Conservation (phyloP, 2,329 filamentous ascomycete genomes). For the Harringtonia lauricola region DNA sequence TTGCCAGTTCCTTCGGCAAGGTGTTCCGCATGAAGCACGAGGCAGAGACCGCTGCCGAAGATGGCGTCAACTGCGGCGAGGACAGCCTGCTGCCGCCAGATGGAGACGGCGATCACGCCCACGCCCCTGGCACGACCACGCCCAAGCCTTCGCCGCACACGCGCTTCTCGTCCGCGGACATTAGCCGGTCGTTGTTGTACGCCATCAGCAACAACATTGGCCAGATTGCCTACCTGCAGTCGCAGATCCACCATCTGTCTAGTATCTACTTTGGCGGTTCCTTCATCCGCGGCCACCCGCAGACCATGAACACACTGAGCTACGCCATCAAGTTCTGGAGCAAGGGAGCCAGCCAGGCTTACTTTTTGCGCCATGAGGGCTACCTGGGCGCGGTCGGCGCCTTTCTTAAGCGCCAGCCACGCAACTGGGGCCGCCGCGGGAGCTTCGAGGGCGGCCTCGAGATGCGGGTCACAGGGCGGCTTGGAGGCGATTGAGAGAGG, state of each 20-base stretch:
- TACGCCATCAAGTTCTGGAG: slow-evolving; percentile 97
- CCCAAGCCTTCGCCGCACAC: slow-evolving; percentile 18
- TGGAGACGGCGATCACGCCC: slow-evolving; percentile 55
- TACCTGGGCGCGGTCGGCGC: slow-evolving; percentile 91
- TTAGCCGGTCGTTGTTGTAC: slow-evolving; percentile 84
- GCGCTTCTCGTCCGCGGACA: slow-evolving; percentile 70
- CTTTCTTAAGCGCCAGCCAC: slow-evolving; percentile 82
- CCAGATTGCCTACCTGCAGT: slow-evolving; percentile 95
- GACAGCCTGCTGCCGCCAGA: slow-evolving; percentile 85
- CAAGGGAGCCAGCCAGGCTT: slow-evolving; percentile 85
- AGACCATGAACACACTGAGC: slow-evolving; percentile 94
- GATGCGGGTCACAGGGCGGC: slow-evolving; percentile 6
- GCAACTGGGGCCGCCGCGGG: slow-evolving; percentile 78
- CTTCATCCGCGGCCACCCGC: slow-evolving; percentile 90
- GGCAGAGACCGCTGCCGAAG: slow-evolving; percentile 69
- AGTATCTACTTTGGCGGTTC: slow-evolving; percentile 97
- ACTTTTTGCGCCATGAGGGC: slow-evolving; percentile 90
- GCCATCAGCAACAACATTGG: slow-evolving; percentile 97
- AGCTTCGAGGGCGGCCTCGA: slow-evolving; percentile 50
- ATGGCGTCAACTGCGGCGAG: slow-evolving; percentile 65
- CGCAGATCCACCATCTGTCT: slow-evolving; percentile 81
- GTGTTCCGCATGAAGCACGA: slow-evolving; percentile 87
- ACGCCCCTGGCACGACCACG: slow-evolving; percentile 19
- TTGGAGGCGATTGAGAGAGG: slow-evolving; percentile 1
- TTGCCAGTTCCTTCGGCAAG: slow-evolving; percentile 93